phyloP scores from a whole-genome alignment of 2,329 filamentous ascomycete species.

The Epicoccum nigrum region DNA sequence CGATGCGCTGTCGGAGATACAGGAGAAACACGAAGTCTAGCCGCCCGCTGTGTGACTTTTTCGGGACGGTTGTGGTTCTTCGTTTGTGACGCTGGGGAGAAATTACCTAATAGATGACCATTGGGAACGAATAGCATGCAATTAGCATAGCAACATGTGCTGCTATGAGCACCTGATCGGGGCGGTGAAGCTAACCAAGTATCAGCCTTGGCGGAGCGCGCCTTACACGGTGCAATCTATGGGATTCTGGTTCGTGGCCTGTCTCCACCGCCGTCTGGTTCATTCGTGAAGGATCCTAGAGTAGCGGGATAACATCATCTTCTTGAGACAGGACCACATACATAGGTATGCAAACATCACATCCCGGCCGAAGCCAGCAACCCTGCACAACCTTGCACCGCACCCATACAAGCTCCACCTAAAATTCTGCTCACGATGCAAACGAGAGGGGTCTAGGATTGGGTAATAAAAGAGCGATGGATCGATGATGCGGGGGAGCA shows the following conservation, averaged over 20 bases:
- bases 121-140: conserved; percentile 41
- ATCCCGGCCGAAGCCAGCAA: conserved; percentile 5
- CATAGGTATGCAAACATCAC: conserved; percentile 6
- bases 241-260: conserved; percentile 14
- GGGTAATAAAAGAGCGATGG: conserved; percentile 12
- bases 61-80: conserved; percentile 30
- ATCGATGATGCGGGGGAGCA: conserved; percentile 27
- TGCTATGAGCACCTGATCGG: conserved; percentile 32
- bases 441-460: conserved; percentile 21
- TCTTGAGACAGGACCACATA: conserved; percentile 9
- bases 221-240: conserved; percentile 24
- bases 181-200: conserved; percentile 21
- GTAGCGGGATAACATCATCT: conserved; percentile 1
- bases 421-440: conserved; percentile 26
- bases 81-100: conserved; percentile 34
- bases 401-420: conserved; percentile 30
- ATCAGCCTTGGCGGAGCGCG: conserved; percentile 29
- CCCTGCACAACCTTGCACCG: conserved; percentile 3
- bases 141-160: conserved; percentile 34
- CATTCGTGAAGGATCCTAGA: conserved; percentile 11
- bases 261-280: conserved; percentile 1
- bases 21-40: conserved; percentile 38
- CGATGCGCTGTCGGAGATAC: conserved; percentile 38
- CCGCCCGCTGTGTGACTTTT: conserved; percentile 36
- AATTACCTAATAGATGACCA: conserved; percentile 47